Evolutionary conservation across 352 stramenopile species (phyloP).

Genomic region (Lagenidium giganteum): DNA sequence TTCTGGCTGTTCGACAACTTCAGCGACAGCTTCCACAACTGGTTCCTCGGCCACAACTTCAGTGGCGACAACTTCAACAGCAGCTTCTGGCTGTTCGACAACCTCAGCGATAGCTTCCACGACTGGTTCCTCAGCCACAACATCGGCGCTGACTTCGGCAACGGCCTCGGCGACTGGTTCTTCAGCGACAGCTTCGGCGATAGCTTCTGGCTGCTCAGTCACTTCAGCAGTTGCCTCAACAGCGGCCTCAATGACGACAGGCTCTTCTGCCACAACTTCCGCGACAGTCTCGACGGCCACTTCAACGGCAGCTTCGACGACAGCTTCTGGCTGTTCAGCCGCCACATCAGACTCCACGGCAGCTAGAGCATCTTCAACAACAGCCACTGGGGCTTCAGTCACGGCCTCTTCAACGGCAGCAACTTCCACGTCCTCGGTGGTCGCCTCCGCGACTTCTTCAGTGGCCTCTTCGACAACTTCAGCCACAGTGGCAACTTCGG

Average conservation of each 20-base stretch:
- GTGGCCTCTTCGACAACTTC: constrained; percentile 9
- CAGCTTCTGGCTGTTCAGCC: background rate
- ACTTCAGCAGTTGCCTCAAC: constrained; percentile 2
- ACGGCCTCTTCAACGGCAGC: constrained; percentile 3
- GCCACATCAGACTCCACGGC: background rate
- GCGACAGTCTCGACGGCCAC: background rate
- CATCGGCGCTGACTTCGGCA: background rate
- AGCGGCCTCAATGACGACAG: background rate
- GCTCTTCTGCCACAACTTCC: constrained; percentile 1
- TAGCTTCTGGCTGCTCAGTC: background rate
- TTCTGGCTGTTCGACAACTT: background rate
- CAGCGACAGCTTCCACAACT: background rate
- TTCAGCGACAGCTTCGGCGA: background rate
- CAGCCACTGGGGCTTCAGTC: constrained; percentile 1
- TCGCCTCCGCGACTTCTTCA: constrained; percentile 6
- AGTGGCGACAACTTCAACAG: background rate
- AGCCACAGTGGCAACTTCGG: background rate
- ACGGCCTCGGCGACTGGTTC: background rate
- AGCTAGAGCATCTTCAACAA: background rate
- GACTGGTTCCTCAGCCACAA: background rate
- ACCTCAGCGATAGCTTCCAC: background rate
- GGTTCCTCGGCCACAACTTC: background rate
- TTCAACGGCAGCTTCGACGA: background rate
- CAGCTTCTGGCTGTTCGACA: background rate
- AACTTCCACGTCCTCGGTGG: constrained; percentile 7